Conservation (phyloP, 768 basidiomycete genomes). For the Atractiella rhizophila region DNA sequence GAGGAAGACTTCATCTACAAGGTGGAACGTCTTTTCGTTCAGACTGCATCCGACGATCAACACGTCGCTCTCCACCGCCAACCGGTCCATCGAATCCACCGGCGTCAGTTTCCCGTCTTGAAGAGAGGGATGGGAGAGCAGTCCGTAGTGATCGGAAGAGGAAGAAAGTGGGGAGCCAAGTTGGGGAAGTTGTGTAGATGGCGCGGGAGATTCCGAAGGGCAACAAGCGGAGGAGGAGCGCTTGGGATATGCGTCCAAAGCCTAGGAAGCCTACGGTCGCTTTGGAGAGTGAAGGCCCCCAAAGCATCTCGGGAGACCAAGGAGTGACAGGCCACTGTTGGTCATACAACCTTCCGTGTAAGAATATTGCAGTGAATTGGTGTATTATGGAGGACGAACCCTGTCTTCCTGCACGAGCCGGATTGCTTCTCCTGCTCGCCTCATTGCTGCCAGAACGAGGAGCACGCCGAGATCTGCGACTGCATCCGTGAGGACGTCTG, state of each 20-base stretch:
- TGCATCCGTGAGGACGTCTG: conserved; percentile 76
- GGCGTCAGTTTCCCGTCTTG: conserved; percentile 6
- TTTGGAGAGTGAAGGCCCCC: conserved; percentile 31
- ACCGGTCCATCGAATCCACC: conserved; percentile 26
- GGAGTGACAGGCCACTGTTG: conserved; percentile 47
- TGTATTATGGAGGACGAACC: neutral
- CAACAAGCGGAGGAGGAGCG: conserved; percentile 47
- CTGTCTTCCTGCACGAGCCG: neutral
- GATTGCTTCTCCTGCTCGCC: conserved; percentile 37
- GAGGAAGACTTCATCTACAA: conserved; percentile 48
- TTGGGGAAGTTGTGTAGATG: conserved; percentile 37
- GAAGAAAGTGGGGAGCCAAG: conserved; percentile 15
- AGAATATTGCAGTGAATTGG: too few species aligned
- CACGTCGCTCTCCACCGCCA: conserved; percentile 58
- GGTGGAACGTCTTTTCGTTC: conserved; percentile 35
- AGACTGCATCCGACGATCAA: conserved; percentile 42
- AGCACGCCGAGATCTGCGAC: conserved; percentile 77
- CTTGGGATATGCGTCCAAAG: conserved; percentile 63
- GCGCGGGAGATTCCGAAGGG: conserved; percentile 57
- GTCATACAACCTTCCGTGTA: neutral
- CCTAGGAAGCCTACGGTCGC: conserved; percentile 68
- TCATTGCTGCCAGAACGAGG: conserved; percentile 75
- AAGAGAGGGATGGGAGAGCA: conserved; percentile 1
- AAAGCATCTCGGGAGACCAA: conserved; percentile 61
- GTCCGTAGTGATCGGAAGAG: conserved; percentile 9